phyloP scores from a whole-genome alignment of 495 filamentous ascomycete species.

The Terfezia claveryi region DNA sequence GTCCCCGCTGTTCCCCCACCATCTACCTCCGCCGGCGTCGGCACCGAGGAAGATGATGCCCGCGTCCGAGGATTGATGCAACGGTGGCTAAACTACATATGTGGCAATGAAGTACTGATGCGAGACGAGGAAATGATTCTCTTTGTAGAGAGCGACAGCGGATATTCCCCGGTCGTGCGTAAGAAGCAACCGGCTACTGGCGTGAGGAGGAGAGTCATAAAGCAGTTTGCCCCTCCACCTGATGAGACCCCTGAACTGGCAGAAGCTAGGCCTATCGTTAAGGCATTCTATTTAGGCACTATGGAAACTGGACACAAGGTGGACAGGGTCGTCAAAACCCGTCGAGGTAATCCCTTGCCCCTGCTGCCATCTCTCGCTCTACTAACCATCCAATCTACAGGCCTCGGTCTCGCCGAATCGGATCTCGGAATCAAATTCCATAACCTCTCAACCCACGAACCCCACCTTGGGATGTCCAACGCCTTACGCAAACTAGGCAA shows the following conservation, averaged over 20 bases:
- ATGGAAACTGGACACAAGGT: constrained; percentile 95
- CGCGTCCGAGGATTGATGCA: constrained; percentile 77
- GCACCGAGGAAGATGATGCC: constrained; percentile 88
- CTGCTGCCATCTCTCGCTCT: background rate
- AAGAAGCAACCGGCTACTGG: constrained; percentile 96
- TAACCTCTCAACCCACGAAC: constrained; percentile 68
- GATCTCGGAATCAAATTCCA: constrained; percentile 81
- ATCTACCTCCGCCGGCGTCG: constrained; percentile 77
- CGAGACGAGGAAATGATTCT: constrained; percentile 90
- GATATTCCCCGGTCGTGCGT: constrained; percentile 84
- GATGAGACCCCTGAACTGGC: constrained; percentile 93
- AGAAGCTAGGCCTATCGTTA: constrained; percentile 70
- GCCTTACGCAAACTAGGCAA: constrained; percentile 93
- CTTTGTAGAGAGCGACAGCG: constrained; percentile 95
- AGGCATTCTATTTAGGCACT: constrained; percentile 81
- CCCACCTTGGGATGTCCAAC: constrained; percentile 61
- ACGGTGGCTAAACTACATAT: constrained; percentile 82
- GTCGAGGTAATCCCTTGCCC: constrained; percentile 44
- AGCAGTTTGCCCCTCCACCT: constrained; percentile 94
- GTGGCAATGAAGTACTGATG: constrained; percentile 77
- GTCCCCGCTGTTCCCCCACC: constrained; percentile 89
- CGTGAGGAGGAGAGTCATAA: constrained; percentile 78
- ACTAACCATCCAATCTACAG: constrained; percentile 24
- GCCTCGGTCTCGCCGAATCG: constrained; percentile 75
- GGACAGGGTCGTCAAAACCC: constrained; percentile 74